phyloP scores from a whole-genome alignment of 2,329 filamentous ascomycete species.

The Catunica adiposa region DNA sequence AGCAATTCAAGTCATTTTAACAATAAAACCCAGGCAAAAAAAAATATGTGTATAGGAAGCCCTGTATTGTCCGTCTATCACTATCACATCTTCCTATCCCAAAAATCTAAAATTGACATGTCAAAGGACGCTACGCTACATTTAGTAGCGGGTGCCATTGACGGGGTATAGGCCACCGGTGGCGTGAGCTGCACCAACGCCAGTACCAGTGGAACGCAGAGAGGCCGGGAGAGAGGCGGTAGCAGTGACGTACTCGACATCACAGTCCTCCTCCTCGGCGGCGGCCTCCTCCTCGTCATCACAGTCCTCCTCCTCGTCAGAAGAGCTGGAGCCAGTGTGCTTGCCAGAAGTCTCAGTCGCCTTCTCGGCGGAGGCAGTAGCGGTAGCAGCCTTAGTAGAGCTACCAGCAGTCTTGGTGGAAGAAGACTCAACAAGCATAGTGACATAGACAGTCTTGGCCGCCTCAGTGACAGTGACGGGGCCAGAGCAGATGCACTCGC shows the following conservation, averaged over 20 bases:
- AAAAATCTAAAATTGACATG: not conserved
- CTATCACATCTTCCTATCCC: not conserved
- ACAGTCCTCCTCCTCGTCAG: constrained; percentile 15
- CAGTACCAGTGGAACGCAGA: constrained; percentile 22
- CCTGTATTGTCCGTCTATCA: not conserved
- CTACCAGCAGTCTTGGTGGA: constrained; percentile 16
- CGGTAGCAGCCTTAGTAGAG: constrained; percentile 3
- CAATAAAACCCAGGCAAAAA: not conserved
- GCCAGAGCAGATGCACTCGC: constrained; percentile 7
- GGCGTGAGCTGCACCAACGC: constrained; percentile 17
- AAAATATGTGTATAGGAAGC: not conserved
- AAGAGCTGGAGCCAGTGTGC: constrained; percentile 5
- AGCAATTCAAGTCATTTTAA: constrained; percentile 6
- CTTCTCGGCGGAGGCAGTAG: constrained; percentile 7
- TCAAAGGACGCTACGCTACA: not conserved
- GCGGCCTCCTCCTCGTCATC: no score
- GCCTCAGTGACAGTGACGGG: constrained; percentile 16
- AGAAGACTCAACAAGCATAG: constrained; percentile 15
- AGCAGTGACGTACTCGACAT: constrained; percentile 11
- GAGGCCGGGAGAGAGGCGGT: constrained; percentile 18
- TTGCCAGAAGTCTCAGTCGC: constrained; percentile 8
- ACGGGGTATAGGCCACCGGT: constrained; percentile 25
- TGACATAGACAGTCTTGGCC: constrained; percentile 19
- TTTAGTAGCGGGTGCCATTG: constrained; percentile 24
- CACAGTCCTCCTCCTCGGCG: constrained; percentile 10